Percentiles rank a stretch among this genome's conserved stretches.
Evolutionary conservation across 768 basidiomycete genomes (phyloP).

Genomic region (Termitomyces titanicus): DNA sequence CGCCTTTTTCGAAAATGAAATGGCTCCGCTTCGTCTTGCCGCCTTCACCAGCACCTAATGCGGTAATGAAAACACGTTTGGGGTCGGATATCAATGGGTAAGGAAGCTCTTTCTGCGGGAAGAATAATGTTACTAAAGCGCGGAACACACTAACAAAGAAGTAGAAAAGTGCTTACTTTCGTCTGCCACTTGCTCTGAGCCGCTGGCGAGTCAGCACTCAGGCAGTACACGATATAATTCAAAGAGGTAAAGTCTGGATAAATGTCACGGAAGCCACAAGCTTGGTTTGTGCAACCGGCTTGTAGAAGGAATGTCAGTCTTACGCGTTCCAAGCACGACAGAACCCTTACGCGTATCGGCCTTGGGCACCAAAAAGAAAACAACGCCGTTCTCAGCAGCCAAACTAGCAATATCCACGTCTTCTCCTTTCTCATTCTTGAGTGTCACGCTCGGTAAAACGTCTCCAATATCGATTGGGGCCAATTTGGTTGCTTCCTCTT

Average conservation of each 20-base stretch:
- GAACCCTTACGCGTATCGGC: constrained; percentile 71
- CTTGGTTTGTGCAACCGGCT: constrained; percentile 92
- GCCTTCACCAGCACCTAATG: constrained; percentile 75
- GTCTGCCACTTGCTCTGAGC: constrained; percentile 85
- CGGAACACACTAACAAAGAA: background rate
- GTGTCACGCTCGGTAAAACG: constrained; percentile 61
- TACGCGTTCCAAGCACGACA: background rate
- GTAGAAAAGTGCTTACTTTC: constrained; percentile 63
- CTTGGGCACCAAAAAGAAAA: constrained; percentile 82
- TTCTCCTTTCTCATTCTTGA: constrained; percentile 85
- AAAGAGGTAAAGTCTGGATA: constrained; percentile 70
- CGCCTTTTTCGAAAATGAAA: constrained; percentile 91
- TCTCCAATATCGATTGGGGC: constrained; percentile 67
- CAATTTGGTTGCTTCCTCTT: constrained; percentile 21
- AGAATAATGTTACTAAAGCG: background rate
- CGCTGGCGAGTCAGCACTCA: constrained; percentile 73
- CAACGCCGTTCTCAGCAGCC: constrained; percentile 65
- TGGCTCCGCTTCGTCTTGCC: constrained; percentile 89
- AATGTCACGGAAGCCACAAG: constrained; percentile 86
- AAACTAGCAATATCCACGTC: constrained; percentile 68
- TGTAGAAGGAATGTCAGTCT: background rate
- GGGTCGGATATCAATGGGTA: constrained; percentile 89
- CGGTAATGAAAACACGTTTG: constrained; percentile 73
- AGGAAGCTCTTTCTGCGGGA: constrained; percentile 69
- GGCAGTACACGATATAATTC: constrained; percentile 76